Evolutionary conservation across 495 filamentous ascomycete genomes (phyloP).

Genomic region (Hypoxylon crocopeplum): DNA sequence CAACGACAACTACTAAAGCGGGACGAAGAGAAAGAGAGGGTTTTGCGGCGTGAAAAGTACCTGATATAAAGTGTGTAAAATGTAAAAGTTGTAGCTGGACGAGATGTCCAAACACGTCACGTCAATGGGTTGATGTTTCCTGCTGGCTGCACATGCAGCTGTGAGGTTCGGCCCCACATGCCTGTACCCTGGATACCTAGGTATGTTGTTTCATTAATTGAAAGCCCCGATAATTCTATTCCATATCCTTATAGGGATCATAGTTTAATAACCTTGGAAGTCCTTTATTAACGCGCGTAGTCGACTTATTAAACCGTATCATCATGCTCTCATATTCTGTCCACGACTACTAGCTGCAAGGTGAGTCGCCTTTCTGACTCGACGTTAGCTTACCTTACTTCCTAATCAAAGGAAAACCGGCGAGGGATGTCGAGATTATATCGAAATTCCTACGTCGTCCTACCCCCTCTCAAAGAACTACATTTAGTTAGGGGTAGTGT

Average conservation of each 20-base stretch:
- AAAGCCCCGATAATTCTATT: background rate
- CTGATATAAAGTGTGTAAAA: too few relatives aligned
- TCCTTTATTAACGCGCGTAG: too few relatives aligned
- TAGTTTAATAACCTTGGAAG: too few relatives aligned
- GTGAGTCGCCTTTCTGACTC: background rate
- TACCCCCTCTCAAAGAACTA: background rate
- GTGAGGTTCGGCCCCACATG: background rate
- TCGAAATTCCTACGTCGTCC: slow-evolving; percentile 31
- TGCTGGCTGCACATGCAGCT: background rate
- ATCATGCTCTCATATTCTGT: too few relatives aligned
- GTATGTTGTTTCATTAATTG: background rate
- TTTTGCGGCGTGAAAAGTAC: slow-evolving; percentile 4
- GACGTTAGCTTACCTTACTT: too few relatives aligned
- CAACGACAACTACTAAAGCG: background rate
- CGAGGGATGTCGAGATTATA: slow-evolving; percentile 22
- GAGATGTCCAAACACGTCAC: slow-evolving; percentile 34
- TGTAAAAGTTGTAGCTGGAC: background rate
- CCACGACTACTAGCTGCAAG: background rate
- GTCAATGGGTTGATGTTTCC: slow-evolving; percentile 7
- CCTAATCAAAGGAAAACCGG: background rate
- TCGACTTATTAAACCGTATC: too few relatives aligned
- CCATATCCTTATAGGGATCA: too few relatives aligned
- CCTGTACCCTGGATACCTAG: background rate
- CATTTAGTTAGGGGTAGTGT: too few relatives aligned
- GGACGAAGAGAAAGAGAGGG: background rate